Conservation (phyloP, 2,329 filamentous ascomycete genomes). For the Alternaria sp. region DNA sequence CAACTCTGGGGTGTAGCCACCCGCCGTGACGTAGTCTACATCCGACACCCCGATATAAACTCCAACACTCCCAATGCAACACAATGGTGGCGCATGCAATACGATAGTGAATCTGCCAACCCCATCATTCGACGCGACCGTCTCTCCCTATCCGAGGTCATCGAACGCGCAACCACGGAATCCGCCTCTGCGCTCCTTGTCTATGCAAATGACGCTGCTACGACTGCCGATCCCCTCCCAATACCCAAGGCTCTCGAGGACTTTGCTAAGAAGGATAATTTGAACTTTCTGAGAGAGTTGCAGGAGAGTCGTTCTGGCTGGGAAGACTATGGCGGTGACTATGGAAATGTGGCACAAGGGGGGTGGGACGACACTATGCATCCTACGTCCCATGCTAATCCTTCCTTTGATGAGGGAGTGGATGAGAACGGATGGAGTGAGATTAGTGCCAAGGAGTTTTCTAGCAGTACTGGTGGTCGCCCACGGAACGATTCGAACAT, state of each 20-base stretch:
- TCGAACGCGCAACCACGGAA: conserved; percentile 63
- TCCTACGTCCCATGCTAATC: conserved; percentile 9
- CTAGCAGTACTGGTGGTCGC: conserved; percentile 7
- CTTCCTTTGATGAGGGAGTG: conserved; percentile 16
- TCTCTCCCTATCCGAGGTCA: conserved; percentile 63
- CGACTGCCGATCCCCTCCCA: conserved; percentile 24
- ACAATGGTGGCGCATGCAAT: conserved; percentile 51
- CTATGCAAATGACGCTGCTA: conserved; percentile 63
- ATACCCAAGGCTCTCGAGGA: conserved; percentile 41
- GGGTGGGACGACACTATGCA: conserved; percentile 28
- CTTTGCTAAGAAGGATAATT: conserved; percentile 62
- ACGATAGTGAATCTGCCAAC: conserved; percentile 36
- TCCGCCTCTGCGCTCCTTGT: conserved; percentile 64
- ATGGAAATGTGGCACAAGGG: conserved; percentile 14
- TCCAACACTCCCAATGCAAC: conserved; percentile 28
- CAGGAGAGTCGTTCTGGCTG: conserved; percentile 26
- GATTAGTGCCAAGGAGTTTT: conserved; percentile 32
- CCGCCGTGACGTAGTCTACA: conserved; percentile 65
- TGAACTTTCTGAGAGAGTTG: conserved; percentile 44
- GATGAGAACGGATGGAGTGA: conserved; percentile 30
- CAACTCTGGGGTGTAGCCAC: conserved; percentile 67
- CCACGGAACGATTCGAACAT: conserved; percentile 25
- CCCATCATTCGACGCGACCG: conserved; percentile 41
- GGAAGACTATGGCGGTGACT: conserved; percentile 21
- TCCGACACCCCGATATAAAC: conserved; percentile 55